Evolutionary conservation across 164 flowering plant genomes (phyloP).

Genomic region (Taxillus chinensis): DNA sequence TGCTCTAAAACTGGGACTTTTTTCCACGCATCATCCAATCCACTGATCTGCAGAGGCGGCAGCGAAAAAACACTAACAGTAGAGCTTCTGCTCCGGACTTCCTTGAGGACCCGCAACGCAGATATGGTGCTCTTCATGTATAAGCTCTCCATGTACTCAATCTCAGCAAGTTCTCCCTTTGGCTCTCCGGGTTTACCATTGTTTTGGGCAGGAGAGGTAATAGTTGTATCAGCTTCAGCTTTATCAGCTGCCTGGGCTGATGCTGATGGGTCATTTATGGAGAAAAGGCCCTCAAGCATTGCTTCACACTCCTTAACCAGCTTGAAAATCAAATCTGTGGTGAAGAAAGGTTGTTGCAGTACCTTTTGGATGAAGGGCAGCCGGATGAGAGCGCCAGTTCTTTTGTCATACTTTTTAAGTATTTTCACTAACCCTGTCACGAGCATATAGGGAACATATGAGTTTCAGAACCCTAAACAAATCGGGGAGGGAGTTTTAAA

Average conservation of each 20-base stretch:
- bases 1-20: slow-evolving; percentile 48
- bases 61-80: slow-evolving; percentile 65
- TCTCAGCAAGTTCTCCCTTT: slow-evolving; percentile 46
- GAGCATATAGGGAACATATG: background rate
- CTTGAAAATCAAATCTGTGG: slow-evolving; percentile 56
- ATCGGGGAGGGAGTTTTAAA: no score
- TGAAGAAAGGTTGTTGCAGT: slow-evolving; percentile 77
- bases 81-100: slow-evolving; percentile 62
- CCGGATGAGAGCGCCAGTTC: slow-evolving; percentile 70
- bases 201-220: slow-evolving; percentile 12
- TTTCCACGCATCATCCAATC: slow-evolving; percentile 51
- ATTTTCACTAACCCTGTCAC: slow-evolving; percentile 71
- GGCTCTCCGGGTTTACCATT: slow-evolving; percentile 18
- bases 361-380: slow-evolving; percentile 74
- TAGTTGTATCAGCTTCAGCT: slow-evolving; percentile 12
- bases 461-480: no score
- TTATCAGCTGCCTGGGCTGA: slow-evolving; percentile 12
- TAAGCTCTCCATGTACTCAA: slow-evolving; percentile 50
- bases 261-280: slow-evolving; percentile 15
- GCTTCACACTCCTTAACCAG: slow-evolving; percentile 71
- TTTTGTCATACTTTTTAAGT: slow-evolving; percentile 72
- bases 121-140: slow-evolving; percentile 54
- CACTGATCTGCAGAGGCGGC: slow-evolving; percentile 56
- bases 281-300: slow-evolving; percentile 52
- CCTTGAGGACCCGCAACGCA: slow-evolving; percentile 52